Conservation (phyloP, 768 basidiomycete genomes). For the Royoungia palumana region DNA sequence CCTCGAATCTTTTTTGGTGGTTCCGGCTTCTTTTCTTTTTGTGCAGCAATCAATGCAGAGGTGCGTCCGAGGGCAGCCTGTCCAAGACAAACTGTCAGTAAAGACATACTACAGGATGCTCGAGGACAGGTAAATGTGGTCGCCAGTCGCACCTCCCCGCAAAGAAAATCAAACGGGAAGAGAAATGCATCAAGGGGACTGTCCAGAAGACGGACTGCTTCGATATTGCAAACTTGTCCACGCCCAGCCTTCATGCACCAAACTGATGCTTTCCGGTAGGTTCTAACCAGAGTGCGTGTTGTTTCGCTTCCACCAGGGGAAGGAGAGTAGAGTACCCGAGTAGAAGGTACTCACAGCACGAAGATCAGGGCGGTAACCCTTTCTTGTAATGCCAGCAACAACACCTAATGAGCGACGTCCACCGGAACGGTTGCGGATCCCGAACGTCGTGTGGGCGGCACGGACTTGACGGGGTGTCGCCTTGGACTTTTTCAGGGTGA, state of each 20-base stretch:
- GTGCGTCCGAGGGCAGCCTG: conserved; percentile 76
- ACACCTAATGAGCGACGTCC: conserved; percentile 67
- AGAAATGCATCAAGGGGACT: conserved; percentile 16
- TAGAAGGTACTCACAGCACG: conserved; percentile 56
- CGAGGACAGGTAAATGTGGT: conserved; percentile 16
- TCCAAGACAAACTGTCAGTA: conserved; percentile 19
- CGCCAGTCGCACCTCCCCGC: conserved; percentile 33
- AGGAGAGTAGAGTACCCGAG: not conserved
- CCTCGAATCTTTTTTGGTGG: conserved; percentile 72
- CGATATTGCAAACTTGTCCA: conserved; percentile 90
- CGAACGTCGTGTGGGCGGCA: conserved; percentile 44
- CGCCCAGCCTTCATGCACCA: conserved; percentile 81
- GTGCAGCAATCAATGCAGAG: conserved; percentile 65
- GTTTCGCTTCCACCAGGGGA: not conserved
- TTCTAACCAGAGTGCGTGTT: conserved; percentile 85
- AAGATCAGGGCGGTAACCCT: conserved; percentile 76
- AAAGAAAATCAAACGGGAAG: conserved; percentile 28
- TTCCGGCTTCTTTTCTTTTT: conserved; percentile 65
- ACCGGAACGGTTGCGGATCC: conserved; percentile 67
- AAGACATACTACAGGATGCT: conserved; percentile 47
- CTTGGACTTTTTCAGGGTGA: conserved; percentile 64
- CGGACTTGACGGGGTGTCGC: conserved; percentile 51
- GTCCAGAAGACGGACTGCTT: conserved; percentile 22
- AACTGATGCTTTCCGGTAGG: conserved; percentile 67
- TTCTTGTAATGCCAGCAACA: conserved; percentile 55